Percentiles rank a stretch among this genome's conserved stretches.
These are phyloP conservation scores for Penicillium argentinense DNA, from an alignment of 495 filamentous ascomycete species.

Conservation along the genomic window DNA sequence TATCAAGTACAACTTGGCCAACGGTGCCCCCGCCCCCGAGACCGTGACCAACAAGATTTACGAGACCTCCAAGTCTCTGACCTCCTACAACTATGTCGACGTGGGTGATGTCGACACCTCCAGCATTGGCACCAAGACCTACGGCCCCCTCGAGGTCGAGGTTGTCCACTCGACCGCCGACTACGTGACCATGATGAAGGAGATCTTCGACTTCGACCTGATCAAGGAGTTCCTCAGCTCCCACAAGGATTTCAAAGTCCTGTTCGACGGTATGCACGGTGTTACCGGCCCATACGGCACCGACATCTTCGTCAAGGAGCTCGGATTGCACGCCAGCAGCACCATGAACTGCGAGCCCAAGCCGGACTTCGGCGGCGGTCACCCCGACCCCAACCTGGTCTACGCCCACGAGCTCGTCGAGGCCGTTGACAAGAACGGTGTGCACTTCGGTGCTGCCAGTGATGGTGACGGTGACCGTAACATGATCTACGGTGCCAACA, in stretches of 20 bases:
- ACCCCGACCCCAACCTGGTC: constrained; percentile 98
- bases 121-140: constrained; percentile 77
- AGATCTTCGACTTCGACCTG: constrained; percentile 94
- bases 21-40: constrained; percentile 93
- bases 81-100: constrained; percentile 86
- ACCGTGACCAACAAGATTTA: constrained; percentile 97
- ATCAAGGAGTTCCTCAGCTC: constrained; percentile 88
- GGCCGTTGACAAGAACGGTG: constrained; percentile 82
- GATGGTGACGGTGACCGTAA: constrained; percentile 98
- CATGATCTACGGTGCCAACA: constrained; percentile 98
- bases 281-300: constrained; percentile 95
- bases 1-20: constrained; percentile 98
- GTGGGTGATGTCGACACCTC: constrained; percentile 84
- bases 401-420: constrained; percentile 95
- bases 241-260: constrained; percentile 90
- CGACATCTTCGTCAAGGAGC: constrained; percentile 91
- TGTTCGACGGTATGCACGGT: constrained; percentile 92
- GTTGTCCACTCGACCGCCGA: constrained; percentile 88
- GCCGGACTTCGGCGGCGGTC: constrained; percentile 93
- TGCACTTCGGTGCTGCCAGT: constrained; percentile 94
- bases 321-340: constrained; percentile 72
- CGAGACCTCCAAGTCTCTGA: constrained; percentile 82
- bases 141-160: constrained; percentile 87
- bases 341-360: constrained; percentile 92
- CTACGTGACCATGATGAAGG: constrained; percentile 93